These are phyloP conservation scores for Mycena crocata DNA, from an alignment of 768 basidiomycete genomes.

Conservation along the genomic window DNA sequence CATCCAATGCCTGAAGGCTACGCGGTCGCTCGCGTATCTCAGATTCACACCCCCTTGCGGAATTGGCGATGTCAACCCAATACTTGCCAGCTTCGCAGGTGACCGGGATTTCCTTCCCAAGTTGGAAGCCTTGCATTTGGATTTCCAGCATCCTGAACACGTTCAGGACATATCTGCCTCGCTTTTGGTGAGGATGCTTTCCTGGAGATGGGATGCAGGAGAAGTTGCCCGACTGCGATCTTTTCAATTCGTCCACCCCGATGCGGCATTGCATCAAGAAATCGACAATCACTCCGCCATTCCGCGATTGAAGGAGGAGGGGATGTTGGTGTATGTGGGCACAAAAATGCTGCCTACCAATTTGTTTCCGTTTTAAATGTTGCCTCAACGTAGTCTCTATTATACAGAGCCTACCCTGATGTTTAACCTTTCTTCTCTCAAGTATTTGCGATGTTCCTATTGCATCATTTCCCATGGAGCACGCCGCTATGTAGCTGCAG, in stretches of 20 bases:
- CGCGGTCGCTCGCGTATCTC: slow-evolving; percentile 1
- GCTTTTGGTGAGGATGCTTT: background rate
- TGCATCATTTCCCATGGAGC: too few relatives aligned
- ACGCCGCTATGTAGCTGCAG: too few relatives aligned
- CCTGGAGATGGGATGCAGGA: background rate
- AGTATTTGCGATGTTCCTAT: too few relatives aligned
- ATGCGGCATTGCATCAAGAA: background rate
- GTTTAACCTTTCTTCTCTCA: too few relatives aligned
- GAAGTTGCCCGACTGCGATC: background rate
- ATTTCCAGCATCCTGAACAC: background rate
- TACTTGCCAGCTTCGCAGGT: background rate
- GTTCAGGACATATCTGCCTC: background rate
- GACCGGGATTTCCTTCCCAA: background rate
- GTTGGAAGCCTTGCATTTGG: background rate
- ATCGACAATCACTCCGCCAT: background rate
- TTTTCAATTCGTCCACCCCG: background rate
- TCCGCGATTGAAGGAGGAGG: background rate
- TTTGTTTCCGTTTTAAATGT: too few relatives aligned
- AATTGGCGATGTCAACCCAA: background rate
- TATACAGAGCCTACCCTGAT: too few relatives aligned
- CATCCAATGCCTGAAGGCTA: background rate
- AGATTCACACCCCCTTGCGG: slow-evolving; percentile 4
- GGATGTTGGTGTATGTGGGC: slow-evolving; percentile 1
- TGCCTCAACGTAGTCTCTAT: too few relatives aligned
- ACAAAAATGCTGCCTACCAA: too few relatives aligned